Conservation (phyloP, 768 basidiomycete species). For the Boletus reticuloceps region DNA sequence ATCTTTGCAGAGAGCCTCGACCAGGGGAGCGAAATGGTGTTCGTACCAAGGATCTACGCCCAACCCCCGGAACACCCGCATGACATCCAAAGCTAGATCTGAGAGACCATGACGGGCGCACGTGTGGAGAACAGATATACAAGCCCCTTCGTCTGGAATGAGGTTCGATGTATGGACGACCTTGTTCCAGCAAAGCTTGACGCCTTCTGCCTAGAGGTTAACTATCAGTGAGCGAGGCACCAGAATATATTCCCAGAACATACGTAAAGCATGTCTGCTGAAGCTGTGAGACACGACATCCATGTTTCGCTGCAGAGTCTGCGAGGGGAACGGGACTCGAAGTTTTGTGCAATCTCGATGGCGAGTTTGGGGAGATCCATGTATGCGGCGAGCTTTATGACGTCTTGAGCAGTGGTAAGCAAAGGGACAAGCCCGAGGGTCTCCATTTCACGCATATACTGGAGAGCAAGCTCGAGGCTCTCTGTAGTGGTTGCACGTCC, state of each 20-base stretch:
- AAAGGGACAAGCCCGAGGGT: constrained; percentile 47
- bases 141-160: constrained; percentile 72
- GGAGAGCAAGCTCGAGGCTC: constrained; percentile 67
- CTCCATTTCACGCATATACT: constrained; percentile 59
- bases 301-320: constrained; percentile 55
- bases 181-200: constrained; percentile 58
- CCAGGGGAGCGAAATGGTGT: constrained; percentile 72
- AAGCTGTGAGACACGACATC: constrained; percentile 63
- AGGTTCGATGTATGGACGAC: constrained; percentile 50
- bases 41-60: constrained; percentile 54
- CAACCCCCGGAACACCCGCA: constrained; percentile 51
- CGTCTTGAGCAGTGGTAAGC: constrained; percentile 44
- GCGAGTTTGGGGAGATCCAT: constrained; percentile 63
- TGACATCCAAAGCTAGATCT: constrained; percentile 62
- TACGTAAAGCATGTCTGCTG: constrained; percentile 68
- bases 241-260: constrained; percentile 27
- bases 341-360: constrained; percentile 62
- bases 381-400: constrained; percentile 54
- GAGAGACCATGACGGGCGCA: constrained; percentile 73
- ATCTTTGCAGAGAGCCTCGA: constrained; percentile 68
- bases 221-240: neutral
- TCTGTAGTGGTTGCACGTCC: constrained; percentile 40
- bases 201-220: constrained; percentile 59
- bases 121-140: constrained; percentile 65
- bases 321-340: constrained; percentile 54